Percentiles rank a stretch among this genome's conserved stretches.
These are phyloP conservation scores for Paxillus ammoniavirescens DNA, from an alignment of 768 basidiomycete species.

Conservation along the genomic window DNA sequence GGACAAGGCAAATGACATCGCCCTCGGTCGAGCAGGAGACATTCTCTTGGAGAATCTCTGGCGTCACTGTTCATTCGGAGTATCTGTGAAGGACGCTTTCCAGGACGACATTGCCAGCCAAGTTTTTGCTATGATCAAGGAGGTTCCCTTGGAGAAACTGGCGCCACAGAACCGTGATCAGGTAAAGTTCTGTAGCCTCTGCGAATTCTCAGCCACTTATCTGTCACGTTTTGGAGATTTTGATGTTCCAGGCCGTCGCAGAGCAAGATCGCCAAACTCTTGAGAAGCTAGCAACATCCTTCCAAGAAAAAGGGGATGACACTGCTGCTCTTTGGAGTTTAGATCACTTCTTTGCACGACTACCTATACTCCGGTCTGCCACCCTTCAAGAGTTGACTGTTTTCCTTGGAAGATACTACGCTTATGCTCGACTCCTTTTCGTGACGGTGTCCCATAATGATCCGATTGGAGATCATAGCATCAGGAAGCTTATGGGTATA, in stretches of 20 bases:
- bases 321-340: slow-evolving; percentile 43
- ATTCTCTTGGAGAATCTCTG: slow-evolving; percentile 47
- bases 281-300: slow-evolving; percentile 27
- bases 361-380: slow-evolving; percentile 25
- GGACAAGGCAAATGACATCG: slow-evolving; percentile 26
- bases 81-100: neutral
- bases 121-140: neutral
- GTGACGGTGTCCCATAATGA: slow-evolving; percentile 26
- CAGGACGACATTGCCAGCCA: too few species aligned
- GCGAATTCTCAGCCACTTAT: neutral
- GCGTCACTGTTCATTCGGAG: slow-evolving; percentile 42
- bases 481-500: too few species aligned
- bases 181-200: slow-evolving; percentile 5
- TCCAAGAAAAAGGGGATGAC: slow-evolving; percentile 25
- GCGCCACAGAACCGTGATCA: slow-evolving; percentile 1
- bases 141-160: neutral
- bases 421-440: slow-evolving; percentile 35
- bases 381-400: slow-evolving; percentile 24
- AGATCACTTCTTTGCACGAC: slow-evolving; percentile 37
- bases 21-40: slow-evolving; percentile 33
- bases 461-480: slow-evolving; percentile 4
- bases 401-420: slow-evolving; percentile 33
- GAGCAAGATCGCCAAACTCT: slow-evolving; percentile 26
- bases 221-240: slow-evolving; percentile 7
- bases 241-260: slow-evolving; percentile 35